Conservation (phyloP, 2,329 filamentous ascomycete species). For the Fusarium veterinarium region DNA sequence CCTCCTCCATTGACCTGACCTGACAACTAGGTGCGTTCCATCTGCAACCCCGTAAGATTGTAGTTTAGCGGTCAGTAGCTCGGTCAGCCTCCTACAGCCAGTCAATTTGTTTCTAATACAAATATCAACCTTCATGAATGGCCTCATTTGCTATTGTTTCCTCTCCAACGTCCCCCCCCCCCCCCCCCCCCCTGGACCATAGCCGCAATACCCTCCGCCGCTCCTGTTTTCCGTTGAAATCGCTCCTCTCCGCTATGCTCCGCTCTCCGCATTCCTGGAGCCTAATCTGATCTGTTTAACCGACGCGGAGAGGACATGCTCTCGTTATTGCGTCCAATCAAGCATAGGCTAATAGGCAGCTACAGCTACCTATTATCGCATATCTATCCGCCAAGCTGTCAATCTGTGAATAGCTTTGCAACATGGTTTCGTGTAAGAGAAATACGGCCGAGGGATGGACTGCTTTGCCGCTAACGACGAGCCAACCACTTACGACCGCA, state of each 20-base stretch:
- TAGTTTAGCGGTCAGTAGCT: constrained; percentile 20
- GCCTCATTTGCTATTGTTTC: constrained; percentile 21
- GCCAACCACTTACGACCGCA: constrained; percentile 43
- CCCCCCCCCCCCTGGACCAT: constrained; percentile 1
- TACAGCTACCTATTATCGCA: constrained; percentile 23
- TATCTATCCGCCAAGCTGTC: constrained; percentile 40
- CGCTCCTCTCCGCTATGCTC: constrained; percentile 28
- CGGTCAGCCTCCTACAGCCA: constrained; percentile 6
- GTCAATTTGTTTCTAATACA: constrained; percentile 16
- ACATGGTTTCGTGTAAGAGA: constrained; percentile 53
- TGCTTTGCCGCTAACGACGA: constrained; percentile 34
- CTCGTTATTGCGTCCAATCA: constrained; percentile 38
- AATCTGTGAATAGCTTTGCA: constrained; percentile 48
- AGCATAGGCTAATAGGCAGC: constrained; percentile 26
- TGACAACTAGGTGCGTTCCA: constrained; percentile 9
- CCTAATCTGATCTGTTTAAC: constrained; percentile 37
- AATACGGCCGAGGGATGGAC: constrained; percentile 41
- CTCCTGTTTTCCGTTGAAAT: constrained; percentile 23
- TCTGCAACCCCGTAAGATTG: constrained; percentile 15
- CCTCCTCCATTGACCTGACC: constrained; percentile 20
- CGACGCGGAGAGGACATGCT: constrained; percentile 31
- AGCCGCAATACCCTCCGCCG: constrained; percentile 1
- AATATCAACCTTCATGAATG: constrained; percentile 20
- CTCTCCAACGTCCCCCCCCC: not conserved
- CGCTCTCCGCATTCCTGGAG: constrained; percentile 35